Evolutionary conservation across 768 basidiomycete species (phyloP).

Genomic region (Mycena vitilis): DNA sequence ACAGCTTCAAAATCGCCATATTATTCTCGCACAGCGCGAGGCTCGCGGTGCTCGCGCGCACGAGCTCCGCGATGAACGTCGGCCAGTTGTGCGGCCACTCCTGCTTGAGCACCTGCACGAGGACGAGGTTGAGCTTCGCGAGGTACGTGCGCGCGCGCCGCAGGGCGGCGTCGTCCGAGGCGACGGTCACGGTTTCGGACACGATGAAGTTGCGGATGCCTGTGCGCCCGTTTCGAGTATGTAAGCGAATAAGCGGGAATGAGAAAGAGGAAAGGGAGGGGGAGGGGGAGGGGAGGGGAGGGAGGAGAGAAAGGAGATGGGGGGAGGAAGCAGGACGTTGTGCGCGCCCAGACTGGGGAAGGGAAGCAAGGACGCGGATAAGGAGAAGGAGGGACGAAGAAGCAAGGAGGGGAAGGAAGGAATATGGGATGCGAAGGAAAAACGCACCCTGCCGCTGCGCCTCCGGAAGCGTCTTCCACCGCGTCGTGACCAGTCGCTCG

Average conservation of each 20-base stretch:
- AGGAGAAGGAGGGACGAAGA: no score
- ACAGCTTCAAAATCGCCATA: conserved; percentile 95
- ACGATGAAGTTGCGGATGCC: conserved; percentile 98
- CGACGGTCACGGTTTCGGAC: conserved; percentile 89
- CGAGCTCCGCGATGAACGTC: conserved; percentile 95
- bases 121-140: conserved; percentile 95
- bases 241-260: no score
- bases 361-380: no score
- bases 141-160: conserved; percentile 92
- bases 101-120: conserved; percentile 98
- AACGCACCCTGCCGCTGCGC: conserved; percentile 86
- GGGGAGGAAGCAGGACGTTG: no score
- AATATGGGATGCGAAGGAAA: no score
- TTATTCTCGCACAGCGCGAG: conserved; percentile 99
- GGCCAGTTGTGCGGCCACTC: conserved; percentile 99
- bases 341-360: no score
- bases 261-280: no score
- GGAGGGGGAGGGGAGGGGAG: no score
- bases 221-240: no score
- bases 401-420: no score
- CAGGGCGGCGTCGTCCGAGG: conserved; percentile 91
- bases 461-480: conserved; percentile 96
- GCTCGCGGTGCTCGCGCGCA: conserved; percentile 93
- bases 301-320: no score
- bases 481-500: conserved; percentile 92